Percentiles rank a stretch among this genome's conserved stretches.
These are phyloP conservation scores for Cercospora canescens DNA, from an alignment of 2,329 filamentous ascomycete genomes.

Conservation along the genomic window DNA sequence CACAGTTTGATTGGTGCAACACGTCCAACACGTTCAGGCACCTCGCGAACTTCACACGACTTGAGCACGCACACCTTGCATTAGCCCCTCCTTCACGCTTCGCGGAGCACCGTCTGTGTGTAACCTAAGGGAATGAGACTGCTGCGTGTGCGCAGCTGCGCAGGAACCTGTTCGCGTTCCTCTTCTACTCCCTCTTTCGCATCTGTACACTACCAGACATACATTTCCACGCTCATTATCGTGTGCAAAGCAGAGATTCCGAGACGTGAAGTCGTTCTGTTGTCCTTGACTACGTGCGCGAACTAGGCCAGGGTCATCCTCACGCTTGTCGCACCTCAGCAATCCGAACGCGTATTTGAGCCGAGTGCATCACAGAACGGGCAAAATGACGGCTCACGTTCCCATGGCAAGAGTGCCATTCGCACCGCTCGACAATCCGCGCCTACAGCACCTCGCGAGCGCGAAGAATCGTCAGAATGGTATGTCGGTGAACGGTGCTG, in stretches of 20 bases:
- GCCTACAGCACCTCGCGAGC: conserved; percentile 71
- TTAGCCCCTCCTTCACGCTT: conserved; percentile 1
- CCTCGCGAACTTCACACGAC: conserved; percentile 23
- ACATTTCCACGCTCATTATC: neutral
- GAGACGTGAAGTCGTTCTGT: conserved; percentile 3
- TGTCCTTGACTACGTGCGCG: conserved; percentile 10
- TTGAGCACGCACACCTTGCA: conserved; percentile 17
- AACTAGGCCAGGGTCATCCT: conserved; percentile 3
- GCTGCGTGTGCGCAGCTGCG: neutral
- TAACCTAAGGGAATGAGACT: neutral
- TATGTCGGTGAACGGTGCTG: conserved; percentile 33
- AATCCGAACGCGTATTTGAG: neutral
- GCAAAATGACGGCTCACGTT: conserved; percentile 30
- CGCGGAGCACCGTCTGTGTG: neutral
- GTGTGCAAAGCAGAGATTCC: neutral
- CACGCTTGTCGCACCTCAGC: conserved; percentile 1
- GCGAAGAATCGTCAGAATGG: conserved; percentile 74
- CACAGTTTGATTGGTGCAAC: conserved; percentile 13
- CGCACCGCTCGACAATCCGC: conserved; percentile 67
- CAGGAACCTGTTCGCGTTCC: neutral
- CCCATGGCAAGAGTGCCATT: conserved; percentile 66
- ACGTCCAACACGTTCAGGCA: conserved; percentile 2
- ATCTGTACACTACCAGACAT: neutral
- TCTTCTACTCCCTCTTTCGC: neutral
- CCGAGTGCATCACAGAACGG: conserved; percentile 16